Base-by-base conservation (phyloP, 768 basidiomycete species). In the Kondoa malvinella region DNA sequence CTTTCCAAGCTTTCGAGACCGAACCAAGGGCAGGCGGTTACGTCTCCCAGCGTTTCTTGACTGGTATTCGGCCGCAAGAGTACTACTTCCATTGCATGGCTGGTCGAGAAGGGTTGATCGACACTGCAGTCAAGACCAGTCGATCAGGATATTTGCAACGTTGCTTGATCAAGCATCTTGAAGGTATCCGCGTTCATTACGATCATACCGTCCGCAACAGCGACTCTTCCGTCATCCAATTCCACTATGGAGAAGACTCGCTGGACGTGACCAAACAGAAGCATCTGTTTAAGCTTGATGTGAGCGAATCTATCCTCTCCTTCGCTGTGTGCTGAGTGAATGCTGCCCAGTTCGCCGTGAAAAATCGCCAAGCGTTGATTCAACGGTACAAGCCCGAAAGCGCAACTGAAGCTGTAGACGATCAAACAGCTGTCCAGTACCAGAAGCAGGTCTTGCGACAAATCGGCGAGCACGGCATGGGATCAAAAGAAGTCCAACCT, bases 1-100 rank as follows among this genome's bases (percentile, higher is more conserved):
- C 91, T 1, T 99, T 97, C 85, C 87, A 87, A 74, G 81, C 92
- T 0, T 97, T 96, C 78, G 95, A 97, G 78, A 96, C 95, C n/a
- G 87, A 86, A 69, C 92, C 95, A 2, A 90, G 96, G 70, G 94
- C 95, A 15, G 95, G 95, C 74, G 95, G 95, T 4, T 99, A 94
- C 77, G 89, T 99, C 59, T 92, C 89, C 16, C 95, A 94, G 77
- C 90, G 95, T 34, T 99, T 99, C 82, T 83, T 99, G 80, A 97
- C 95, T 4, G 95, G 95, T 66, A 85, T 99, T 77, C 89, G 87
- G 73, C 95, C 95, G 0, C 95, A 99, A 76, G 95, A 99, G 77
- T 99, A 96, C 79, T 99, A 95, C 80, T 99, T 99, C 82, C 95
- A 99, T 79, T 97, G 95, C 76, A 99, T 99, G 95, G 95, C 95